A percentile compares a stretch with the other conserved stretches of the same genome.
Conservation (phyloP, 2,329 filamentous ascomycete species). For the Calonectria ilicicola region DNA sequence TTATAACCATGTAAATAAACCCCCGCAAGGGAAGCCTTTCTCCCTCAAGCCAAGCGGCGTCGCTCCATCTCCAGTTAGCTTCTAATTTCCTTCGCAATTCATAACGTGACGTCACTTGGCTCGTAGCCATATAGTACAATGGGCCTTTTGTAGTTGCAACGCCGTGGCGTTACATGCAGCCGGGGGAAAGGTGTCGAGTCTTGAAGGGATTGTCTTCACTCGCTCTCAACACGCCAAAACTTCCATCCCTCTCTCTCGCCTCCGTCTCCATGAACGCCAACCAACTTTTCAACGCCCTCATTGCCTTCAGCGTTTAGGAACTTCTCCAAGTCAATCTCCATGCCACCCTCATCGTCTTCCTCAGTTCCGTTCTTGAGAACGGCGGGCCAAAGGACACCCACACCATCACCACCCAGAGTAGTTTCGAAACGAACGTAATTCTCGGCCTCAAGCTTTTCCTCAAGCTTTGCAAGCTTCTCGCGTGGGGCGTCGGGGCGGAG, state of each 20-base stretch:
- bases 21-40: constrained; percentile 26
- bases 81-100: constrained; percentile 29
- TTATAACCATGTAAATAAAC: constrained; percentile 43
- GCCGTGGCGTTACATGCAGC: constrained; percentile 9
- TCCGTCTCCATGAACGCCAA: constrained; percentile 78
- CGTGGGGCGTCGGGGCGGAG: constrained; percentile 74
- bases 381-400: constrained; percentile 94
- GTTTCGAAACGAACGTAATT: constrained; percentile 90
- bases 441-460: constrained; percentile 73
- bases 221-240: constrained; percentile 79
- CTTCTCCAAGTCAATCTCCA: constrained; percentile 90
- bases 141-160: constrained; percentile 13
- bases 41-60: constrained; percentile 33
- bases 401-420: constrained; percentile 91
- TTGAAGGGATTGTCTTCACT: constrained; percentile 31
- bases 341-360: constrained; percentile 82
- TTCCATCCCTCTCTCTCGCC: constrained; percentile 86
- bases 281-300: constrained; percentile 87
- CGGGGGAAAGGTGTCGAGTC: constrained; percentile 8
- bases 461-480: constrained; percentile 71
- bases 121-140: constrained; percentile 37
- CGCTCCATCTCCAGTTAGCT: constrained; percentile 27
- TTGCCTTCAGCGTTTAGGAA: constrained; percentile 86
- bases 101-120: constrained; percentile 39
- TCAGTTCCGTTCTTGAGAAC: constrained; percentile 87